Evolutionary conservation across 345 rosid genomes (phyloP).

Genomic region (Eucalyptus cladocalyx): DNA sequence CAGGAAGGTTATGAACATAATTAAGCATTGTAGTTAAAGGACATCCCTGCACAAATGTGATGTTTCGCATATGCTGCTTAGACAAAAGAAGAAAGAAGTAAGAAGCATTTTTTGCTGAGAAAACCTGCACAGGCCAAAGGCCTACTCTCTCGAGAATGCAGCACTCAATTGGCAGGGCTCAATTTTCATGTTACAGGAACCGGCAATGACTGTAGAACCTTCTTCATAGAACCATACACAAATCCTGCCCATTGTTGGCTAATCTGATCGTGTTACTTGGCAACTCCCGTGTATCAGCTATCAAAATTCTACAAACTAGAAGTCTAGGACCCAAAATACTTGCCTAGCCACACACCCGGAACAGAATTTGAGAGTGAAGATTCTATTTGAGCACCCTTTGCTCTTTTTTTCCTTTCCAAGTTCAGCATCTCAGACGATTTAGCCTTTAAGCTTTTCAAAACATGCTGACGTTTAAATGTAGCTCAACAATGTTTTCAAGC

Average conservation of each 20-base stretch:
- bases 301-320: not conserved
- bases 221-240: not conserved
- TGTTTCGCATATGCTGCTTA: not conserved
- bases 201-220: not conserved
- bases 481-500: not conserved
- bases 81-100: not conserved
- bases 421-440: not conserved
- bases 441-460: not conserved
- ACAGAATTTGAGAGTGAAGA: not conserved
- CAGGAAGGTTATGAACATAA: not conserved
- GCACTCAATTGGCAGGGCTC: not conserved
- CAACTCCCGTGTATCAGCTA: not conserved
- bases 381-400: not conserved
- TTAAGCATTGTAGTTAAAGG: not conserved
- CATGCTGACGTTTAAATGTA: not conserved
- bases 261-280: not conserved
- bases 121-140: not conserved
- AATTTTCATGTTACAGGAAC: not conserved
- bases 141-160: not conserved
- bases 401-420: not conserved
- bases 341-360: not conserved
- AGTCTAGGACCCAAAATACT: not conserved
- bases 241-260: not conserved
- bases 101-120: not conserved
- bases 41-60: not conserved